Percentiles rank a stretch among this genome's conserved stretches.
These are phyloP conservation scores for Aureobasidium musti DNA, from an alignment of 2,329 filamentous ascomycete species.

Conservation along the genomic window DNA sequence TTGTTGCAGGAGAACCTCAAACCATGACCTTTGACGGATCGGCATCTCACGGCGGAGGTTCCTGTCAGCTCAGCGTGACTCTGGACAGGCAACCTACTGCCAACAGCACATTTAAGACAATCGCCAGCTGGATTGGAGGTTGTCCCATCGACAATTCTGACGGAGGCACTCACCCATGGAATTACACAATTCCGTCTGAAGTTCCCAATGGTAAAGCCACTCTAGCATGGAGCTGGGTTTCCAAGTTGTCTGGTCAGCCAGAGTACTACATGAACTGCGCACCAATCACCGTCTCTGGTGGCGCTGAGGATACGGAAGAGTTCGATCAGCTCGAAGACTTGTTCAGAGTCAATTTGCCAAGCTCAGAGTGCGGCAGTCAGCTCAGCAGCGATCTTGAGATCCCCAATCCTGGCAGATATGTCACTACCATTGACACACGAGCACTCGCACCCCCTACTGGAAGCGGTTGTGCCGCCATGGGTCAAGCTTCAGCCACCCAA, in stretches of 20 bases:
- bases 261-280: slow-evolving; percentile 99
- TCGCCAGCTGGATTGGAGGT: slow-evolving; percentile 83
- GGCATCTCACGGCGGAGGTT: slow-evolving; percentile 89
- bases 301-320: slow-evolving; percentile 54
- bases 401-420: slow-evolving; percentile 64
- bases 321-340: slow-evolving; percentile 69
- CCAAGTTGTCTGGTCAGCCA: slow-evolving; percentile 78
- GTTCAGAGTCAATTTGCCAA: slow-evolving; percentile 70
- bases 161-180: slow-evolving; percentile 55
- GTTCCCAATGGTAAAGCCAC: slow-evolving; percentile 75
- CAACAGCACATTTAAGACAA: slow-evolving; percentile 76
- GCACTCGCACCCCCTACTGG: slow-evolving; percentile 32
- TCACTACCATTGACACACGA: slow-evolving; percentile 44
- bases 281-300: slow-evolving; percentile 64
- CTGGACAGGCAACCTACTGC: slow-evolving; percentile 71
- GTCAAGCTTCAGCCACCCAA: slow-evolving; percentile 29
- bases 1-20: slow-evolving; percentile 22
- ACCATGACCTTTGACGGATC: slow-evolving; percentile 67
- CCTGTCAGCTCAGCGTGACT: slow-evolving; percentile 85
- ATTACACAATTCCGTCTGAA: slow-evolving; percentile 69
- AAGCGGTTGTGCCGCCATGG: slow-evolving; percentile 33
- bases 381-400: slow-evolving; percentile 54
- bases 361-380: slow-evolving; percentile 53
- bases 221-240: slow-evolving; percentile 93
- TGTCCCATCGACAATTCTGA: slow-evolving; percentile 64